Evolutionary conservation across 75 land plant genomes (phyloP), one percentile per base, ranked within the genome.

Genomic region (Larix kaempferi): DNA sequence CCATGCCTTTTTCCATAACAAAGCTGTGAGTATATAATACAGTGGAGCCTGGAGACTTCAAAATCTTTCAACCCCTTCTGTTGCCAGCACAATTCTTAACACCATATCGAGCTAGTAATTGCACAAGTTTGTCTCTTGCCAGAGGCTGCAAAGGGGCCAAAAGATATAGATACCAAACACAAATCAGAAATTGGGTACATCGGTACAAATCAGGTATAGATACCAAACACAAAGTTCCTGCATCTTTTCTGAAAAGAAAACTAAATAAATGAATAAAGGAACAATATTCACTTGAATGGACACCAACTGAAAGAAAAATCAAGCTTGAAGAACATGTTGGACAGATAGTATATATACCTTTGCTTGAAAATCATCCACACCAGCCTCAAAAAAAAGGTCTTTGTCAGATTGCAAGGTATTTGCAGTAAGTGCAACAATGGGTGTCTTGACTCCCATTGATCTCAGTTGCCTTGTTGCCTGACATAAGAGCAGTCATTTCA

Each of bases 391-490:
- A 71, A 87, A 87, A 21, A 84, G 82, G 29, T 87, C 79, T 61
- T 54, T 75, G 66, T 87, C 89, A 6, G 86, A 78, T 14, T 67
- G 78, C 63, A 84, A 74, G 71, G 81, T 83, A 78, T 87, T 84
- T 25, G 86, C 86, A 49, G 89, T 84, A 29, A 84, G 67, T 5
- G 86, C 89, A 21, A 87, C 77, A 12, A 87, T 87, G 15, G 89
- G 89, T 6, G 89, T 84, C 86, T 67, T 81, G 67, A 87, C 86
- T 22, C 87, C 89, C 79, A 87, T 66, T 49, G 44, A 73, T 35
- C 89, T 64, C 1, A 87, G 74, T 56, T 81, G 78, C 54, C 87
- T 78, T 11, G 89, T 87, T 27, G 86, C 87, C 87, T 83, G 64
- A 1, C 49, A 85, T 84, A n/a, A 82, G 84, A 86, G 63, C 84